Percentiles rank a stretch among this genome's conserved stretches.
These are phyloP conservation scores for Coemansia sp. DNA, from an alignment of 192 early-diverging fungal species.

Conservation along the genomic window DNA sequence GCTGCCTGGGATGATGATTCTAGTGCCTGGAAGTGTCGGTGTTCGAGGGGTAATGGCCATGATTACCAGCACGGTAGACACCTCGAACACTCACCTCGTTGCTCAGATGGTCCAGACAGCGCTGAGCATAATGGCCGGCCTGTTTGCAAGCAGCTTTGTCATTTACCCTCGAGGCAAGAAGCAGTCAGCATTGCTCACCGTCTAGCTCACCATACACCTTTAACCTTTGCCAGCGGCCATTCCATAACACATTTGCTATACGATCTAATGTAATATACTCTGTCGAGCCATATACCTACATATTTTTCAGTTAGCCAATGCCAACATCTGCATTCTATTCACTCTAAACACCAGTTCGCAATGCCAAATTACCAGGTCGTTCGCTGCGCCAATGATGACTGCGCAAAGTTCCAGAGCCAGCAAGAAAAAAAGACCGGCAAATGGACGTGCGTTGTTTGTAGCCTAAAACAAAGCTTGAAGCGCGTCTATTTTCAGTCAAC, in stretches of 20 bases:
- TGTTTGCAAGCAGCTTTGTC: slow-evolving; percentile 63
- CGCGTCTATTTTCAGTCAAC: slow-evolving; percentile 45
- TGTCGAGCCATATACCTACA: neutral
- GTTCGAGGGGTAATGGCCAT: slow-evolving; percentile 61
- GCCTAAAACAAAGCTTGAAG: slow-evolving; percentile 44
- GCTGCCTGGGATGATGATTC: slow-evolving; percentile 75
- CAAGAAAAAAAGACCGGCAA: slow-evolving; percentile 51
- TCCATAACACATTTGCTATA: neutral
- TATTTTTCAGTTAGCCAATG: neutral
- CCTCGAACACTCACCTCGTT: slow-evolving; percentile 41
- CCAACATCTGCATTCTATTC: neutral
- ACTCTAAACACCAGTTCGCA: neutral
- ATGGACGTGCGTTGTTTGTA: slow-evolving; percentile 53
- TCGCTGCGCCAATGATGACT: slow-evolving; percentile 43
- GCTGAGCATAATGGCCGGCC: slow-evolving; percentile 62
- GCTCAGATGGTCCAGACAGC: slow-evolving; percentile 56
- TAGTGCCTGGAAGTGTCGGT: slow-evolving; percentile 78
- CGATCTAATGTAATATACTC: neutral
- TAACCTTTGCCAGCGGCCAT: neutral
- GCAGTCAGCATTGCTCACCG: slow-evolving; percentile 40
- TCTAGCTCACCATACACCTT: slow-evolving; percentile 10
- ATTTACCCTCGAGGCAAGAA: slow-evolving; percentile 55
- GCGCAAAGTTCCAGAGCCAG: slow-evolving; percentile 49
- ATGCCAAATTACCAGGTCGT: slow-evolving; percentile 54
- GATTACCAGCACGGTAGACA: slow-evolving; percentile 43